Evolutionary conservation across 140 eudicot species (phyloP), one percentile per base, ranked within the genome.

Genomic region (Bidens hawaiensis): DNA sequence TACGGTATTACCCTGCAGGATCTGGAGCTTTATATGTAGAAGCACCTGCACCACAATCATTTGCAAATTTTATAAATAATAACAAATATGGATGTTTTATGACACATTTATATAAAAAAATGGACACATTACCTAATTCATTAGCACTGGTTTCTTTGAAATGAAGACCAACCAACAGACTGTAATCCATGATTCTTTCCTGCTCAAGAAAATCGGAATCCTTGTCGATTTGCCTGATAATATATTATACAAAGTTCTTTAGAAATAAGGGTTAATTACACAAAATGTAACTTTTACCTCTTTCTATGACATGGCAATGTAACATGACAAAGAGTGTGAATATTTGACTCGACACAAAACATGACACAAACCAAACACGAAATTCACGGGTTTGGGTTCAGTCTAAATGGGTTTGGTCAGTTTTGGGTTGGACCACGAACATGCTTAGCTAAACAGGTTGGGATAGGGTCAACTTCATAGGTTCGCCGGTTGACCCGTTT

Each of bases 151-250:
- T 78, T 69, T 87, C 98, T 74, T 76, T 91, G 26, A 91, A 91
- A 46, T 87, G 95, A 74, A 91, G 76, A 28, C 98, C 98, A 34
- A 91, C 95, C 53, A 91, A 64, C 34, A 91, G 81, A n/a, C n/a
- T n/a, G n/a, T n/a, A n/a, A n/a, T n/a, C n/a, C n/a, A n/a, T n/a
- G n/a, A n/a, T n/a, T n/a, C 96, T 87, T 73, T 87, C 98, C 40
- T 91, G 95, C 62, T 91, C 96, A 13, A 91, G 84, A 66, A 91
- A 78, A 73, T 91, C 98, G 69, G 88, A 84, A 14, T 91, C 98
- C 60, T 86, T 78, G 38, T 91, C 98, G 18, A 91, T 77, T 78
- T 91, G 98, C 80, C 98, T 90, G 81, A 19, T 38, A 11, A 28
- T 30, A n/a, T n/a, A 14, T 31, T 53, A 18, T n/a, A 64, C 34